Base-by-base conservation (phyloP, 2,329 filamentous ascomycete genomes). In the Diaporthe vaccinii region DNA sequence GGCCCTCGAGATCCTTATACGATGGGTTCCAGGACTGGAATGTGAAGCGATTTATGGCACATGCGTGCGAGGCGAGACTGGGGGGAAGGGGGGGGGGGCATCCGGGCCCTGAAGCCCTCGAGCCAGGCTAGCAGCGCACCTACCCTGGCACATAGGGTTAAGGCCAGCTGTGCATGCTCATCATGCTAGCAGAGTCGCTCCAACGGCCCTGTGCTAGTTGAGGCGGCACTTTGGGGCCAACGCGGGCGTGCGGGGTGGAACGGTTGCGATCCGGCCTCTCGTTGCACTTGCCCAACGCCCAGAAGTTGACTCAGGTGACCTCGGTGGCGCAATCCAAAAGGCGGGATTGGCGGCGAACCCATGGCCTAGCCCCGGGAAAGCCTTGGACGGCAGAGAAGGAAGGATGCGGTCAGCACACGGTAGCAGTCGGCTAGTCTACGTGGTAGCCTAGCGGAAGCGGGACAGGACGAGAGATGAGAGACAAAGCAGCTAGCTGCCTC, bases 301-400 rank as follows among this genome's bases (percentile, higher is more conserved):
- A 58, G 36, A 22, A 51, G 28, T 22, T 17, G 44, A 51, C 44
- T 61, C 58, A 46, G 58, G 41, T 73, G 71, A 73, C 71, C 34
- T 25, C 46, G 25, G 71, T 73, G 71, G 71, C 71, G 34, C 34
- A n/a, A 65, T 65, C 71, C 71, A 39, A 28, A 25, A 53, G 71
- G 17, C 49, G 25, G 58, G 41, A 73, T 65, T 65, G 70, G 70
- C 65, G 65, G 34, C 65, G 62, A 25, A n/a, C 65, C 31, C 9
- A 31, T 44, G 14, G 31, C 65, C 65, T 20, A 53, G 46, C 22
- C 14, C 22, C 17, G 25, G 25, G 17, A 39, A 31, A 17, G 70
- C 34, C 28, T 61, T 20, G 55, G 51, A 31, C 12, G 68, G 28
- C 14, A 22, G 12, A 34, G 41, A 61, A 28, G 69, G 69, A 61